These are phyloP conservation scores for Salix suchowensis DNA, from an alignment of 345 rosid genomes.

Conservation along the genomic window DNA sequence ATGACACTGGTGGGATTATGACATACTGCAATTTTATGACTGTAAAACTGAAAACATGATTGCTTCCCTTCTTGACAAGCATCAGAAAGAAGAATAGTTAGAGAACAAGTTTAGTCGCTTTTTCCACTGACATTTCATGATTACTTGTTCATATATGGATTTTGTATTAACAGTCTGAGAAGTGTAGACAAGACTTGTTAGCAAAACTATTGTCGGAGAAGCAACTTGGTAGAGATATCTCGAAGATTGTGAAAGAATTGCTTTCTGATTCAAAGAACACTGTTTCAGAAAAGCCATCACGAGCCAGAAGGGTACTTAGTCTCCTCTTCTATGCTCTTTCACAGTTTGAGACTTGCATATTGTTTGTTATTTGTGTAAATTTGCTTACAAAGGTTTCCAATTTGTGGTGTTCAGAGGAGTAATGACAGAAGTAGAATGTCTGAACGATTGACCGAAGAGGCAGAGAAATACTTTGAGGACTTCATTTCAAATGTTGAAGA, in stretches of 20 bases:
- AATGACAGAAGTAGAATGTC: slow-evolving; percentile 74
- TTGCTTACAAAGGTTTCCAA: background rate
- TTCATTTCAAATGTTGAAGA: slow-evolving; percentile 88
- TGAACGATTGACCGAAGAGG: slow-evolving; percentile 71
- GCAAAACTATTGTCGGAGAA: slow-evolving; percentile 68
- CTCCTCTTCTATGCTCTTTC: background rate
- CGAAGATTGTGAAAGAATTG: slow-evolving; percentile 55
- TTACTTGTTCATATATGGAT: background rate
- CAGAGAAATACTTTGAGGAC: slow-evolving; percentile 80
- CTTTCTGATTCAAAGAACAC: slow-evolving; percentile 45
- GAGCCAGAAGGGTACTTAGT: slow-evolving; percentile 49
- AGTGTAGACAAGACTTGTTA: slow-evolving; percentile 62
- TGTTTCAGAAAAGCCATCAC: slow-evolving; percentile 37
- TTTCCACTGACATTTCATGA: background rate
- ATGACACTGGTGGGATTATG: too few relatives aligned
- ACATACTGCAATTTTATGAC: background rate
- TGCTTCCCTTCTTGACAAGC: background rate
- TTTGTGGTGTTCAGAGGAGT: slow-evolving; percentile 46
- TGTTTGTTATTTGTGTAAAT: background rate
- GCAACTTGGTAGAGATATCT: slow-evolving; percentile 57
- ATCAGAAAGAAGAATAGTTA: background rate
- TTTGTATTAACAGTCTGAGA: slow-evolving; percentile 60
- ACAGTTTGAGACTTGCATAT: slow-evolving; percentile 4
- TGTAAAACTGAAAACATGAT: background rate
- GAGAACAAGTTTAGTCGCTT: background rate